A percentile compares a stretch with the other conserved stretches of the same genome.
These are phyloP conservation scores for Neocucurbitaria cava DNA, from an alignment of 2,329 filamentous ascomycete genomes.

Conservation along the genomic window DNA sequence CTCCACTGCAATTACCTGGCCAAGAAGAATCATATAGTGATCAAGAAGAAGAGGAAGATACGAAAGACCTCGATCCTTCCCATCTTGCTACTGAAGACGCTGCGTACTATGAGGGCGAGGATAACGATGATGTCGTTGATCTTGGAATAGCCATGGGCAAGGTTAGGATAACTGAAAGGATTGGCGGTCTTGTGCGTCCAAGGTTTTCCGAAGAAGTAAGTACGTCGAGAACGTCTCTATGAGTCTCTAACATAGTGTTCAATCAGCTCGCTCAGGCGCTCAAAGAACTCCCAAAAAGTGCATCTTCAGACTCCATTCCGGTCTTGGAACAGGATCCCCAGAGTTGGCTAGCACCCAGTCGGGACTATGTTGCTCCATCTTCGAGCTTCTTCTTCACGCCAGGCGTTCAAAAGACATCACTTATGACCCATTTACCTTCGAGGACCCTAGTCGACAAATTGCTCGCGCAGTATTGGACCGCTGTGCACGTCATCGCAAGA, in stretches of 20 bases:
- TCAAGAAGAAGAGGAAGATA: slow-evolving; percentile 63
- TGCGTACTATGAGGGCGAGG: slow-evolving; percentile 69
- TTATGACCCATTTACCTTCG: slow-evolving; percentile 69
- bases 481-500: slow-evolving; percentile 73
- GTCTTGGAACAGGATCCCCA: slow-evolving; percentile 21
- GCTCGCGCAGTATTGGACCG: slow-evolving; percentile 70
- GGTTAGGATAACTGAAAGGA: slow-evolving; percentile 75
- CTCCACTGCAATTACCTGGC: slow-evolving; percentile 26
- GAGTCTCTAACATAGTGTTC: slow-evolving; percentile 1
- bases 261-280: slow-evolving; percentile 42
- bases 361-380: slow-evolving; percentile 71
- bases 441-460: slow-evolving; percentile 66
- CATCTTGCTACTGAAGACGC: slow-evolving; percentile 70
- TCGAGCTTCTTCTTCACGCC: slow-evolving; percentile 71
- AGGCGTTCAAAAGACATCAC: slow-evolving; percentile 51
- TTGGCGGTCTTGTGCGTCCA: slow-evolving; percentile 75
- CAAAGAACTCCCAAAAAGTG: slow-evolving; percentile 32
- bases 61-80: slow-evolving; percentile 66
- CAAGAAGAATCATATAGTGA: slow-evolving; percentile 61
- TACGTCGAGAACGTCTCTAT: not conserved
- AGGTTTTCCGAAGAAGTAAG: slow-evolving; percentile 73
- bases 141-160: slow-evolving; percentile 74
- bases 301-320: slow-evolving; percentile 13
- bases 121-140: slow-evolving; percentile 74
- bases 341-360: slow-evolving; percentile 68